These are phyloP conservation scores for Trametes hirsuta DNA, from an alignment of 1,284 basidiomycete genomes.

Conservation along the genomic window DNA sequence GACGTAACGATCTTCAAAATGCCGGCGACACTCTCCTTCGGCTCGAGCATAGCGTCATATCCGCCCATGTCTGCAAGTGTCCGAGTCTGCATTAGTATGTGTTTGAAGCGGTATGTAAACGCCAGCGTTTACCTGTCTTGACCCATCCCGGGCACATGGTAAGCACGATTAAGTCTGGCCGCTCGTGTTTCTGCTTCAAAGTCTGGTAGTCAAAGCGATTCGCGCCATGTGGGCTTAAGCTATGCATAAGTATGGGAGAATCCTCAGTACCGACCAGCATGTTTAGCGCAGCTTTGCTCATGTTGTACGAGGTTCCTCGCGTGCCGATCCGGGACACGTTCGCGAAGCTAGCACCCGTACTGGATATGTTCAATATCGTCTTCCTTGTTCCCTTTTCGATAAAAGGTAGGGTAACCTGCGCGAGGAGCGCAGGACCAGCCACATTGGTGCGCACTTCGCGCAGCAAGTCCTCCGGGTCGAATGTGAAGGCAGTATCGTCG, in stretches of 20 bases:
- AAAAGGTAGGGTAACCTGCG: constrained; percentile 34
- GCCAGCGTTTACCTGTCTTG: constrained; percentile 31
- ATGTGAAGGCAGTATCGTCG: constrained; percentile 30
- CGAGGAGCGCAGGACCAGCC: constrained; percentile 37
- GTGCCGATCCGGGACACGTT: too few species aligned
- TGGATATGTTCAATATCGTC: too few species aligned
- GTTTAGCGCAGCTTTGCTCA: too few species aligned
- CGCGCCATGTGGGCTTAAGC: too few species aligned
- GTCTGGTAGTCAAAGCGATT: constrained; percentile 22
- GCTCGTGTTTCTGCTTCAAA: constrained; percentile 34
- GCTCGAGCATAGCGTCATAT: constrained; percentile 30
- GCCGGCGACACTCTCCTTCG: constrained; percentile 28
- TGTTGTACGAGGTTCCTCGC: too few species aligned
- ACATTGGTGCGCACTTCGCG: constrained; percentile 36
- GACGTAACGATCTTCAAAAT: constrained; percentile 31
- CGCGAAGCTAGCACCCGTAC: too few species aligned
- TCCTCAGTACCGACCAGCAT: neutral
- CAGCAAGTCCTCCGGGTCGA: constrained; percentile 26
- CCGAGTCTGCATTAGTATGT: too few species aligned
- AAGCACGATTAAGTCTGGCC: constrained; percentile 28
- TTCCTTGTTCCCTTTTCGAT: neutral
- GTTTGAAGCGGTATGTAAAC: neutral
- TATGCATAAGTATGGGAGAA: neutral
- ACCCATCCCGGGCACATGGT: constrained; percentile 35
- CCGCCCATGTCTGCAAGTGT: constrained; percentile 34